phyloP scores from a whole-genome alignment of 805 yeast species.

The Wickerhamiella sorbophila region DNA sequence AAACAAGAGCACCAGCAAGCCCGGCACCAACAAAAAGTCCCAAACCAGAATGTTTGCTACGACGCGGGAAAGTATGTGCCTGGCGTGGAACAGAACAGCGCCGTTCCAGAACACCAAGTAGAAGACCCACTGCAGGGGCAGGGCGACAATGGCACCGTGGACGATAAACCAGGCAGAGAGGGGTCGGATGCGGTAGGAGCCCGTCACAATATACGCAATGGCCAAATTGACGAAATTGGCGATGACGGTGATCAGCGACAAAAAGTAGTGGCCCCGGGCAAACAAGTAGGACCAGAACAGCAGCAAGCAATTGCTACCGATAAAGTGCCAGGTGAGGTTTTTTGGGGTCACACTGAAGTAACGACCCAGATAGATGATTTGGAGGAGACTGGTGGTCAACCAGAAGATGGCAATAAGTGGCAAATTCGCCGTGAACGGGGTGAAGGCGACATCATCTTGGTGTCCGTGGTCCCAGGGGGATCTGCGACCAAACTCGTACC shows the following conservation, averaged over 20 bases:
- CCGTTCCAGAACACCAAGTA: conserved; percentile 77
- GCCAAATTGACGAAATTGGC: conserved; percentile 47
- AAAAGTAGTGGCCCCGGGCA: conserved; percentile 41
- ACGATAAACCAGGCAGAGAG: conserved; percentile 39
- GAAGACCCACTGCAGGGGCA: conserved; percentile 63
- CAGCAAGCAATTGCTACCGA: conserved; percentile 43
- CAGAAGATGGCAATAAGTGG: conserved; percentile 36
- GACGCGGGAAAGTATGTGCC: conserved; percentile 43
- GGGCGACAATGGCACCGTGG: conserved; percentile 51
- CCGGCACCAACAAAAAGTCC: conserved; percentile 60
- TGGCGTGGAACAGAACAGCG: conserved; percentile 55
- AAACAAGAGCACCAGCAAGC: conserved; percentile 38
- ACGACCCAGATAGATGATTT: conserved; percentile 28
- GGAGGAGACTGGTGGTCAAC: conserved; percentile 39
- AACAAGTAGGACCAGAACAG: conserved; percentile 54
- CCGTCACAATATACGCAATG: conserved; percentile 41
- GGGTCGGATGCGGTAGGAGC: conserved; percentile 43
- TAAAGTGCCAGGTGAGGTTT: conserved; percentile 45
- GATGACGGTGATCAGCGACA: conserved; percentile 43
- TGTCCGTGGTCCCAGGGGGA: conserved; percentile 32
- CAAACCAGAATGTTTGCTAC: conserved; percentile 63
- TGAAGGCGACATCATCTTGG: conserved; percentile 37
- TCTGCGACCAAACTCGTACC: conserved; percentile 43
- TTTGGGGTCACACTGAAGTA: conserved; percentile 17
- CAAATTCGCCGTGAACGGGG: conserved; percentile 51